These are phyloP conservation scores for Trichoderma atrobrunneum DNA, from an alignment of 2,329 filamentous ascomycete genomes.

Conservation along the genomic window DNA sequence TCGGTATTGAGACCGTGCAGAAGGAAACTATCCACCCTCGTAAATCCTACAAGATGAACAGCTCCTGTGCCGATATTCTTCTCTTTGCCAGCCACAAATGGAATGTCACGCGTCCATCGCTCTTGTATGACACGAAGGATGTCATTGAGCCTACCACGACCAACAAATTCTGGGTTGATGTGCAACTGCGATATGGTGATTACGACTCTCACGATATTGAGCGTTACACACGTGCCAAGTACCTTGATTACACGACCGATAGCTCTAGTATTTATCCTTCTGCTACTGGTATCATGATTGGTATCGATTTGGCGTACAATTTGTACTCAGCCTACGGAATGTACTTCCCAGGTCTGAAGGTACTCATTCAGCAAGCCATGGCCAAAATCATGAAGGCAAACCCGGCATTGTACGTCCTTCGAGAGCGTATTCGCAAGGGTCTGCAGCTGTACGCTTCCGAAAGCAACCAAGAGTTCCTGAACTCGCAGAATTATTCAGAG, in stretches of 20 bases:
- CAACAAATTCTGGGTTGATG: constrained; percentile 99
- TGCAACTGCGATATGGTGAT: constrained; percentile 93
- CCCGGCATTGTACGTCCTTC: constrained; percentile 89
- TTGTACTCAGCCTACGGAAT: constrained; percentile 97
- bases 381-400: constrained; percentile 99
- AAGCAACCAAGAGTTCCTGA: constrained; percentile 98
- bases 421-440: constrained; percentile 97
- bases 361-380: constrained; percentile 96
- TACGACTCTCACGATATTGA: constrained; percentile 99
- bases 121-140: constrained; percentile 95
- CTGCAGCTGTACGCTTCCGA: constrained; percentile 96
- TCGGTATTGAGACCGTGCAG: constrained; percentile 95
- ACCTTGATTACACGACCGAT: constrained; percentile 97
- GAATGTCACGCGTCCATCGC: constrained; percentile 92
- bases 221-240: constrained; percentile 94
- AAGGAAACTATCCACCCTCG: constrained; percentile 98
- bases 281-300: constrained; percentile 94
- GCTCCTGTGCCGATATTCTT: constrained; percentile 94
- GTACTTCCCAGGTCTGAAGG: constrained; percentile 97
- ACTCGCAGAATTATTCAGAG: constrained; percentile 99
- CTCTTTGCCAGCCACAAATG: constrained; percentile 98
- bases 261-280: constrained; percentile 99
- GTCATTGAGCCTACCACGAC: constrained; percentile 89
- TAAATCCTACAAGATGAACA: constrained; percentile 99
- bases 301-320: constrained; percentile 96